These are phyloP conservation scores for Phytophthora citricola DNA, from an alignment of 352 stramenopile species.

Conservation along the genomic window DNA sequence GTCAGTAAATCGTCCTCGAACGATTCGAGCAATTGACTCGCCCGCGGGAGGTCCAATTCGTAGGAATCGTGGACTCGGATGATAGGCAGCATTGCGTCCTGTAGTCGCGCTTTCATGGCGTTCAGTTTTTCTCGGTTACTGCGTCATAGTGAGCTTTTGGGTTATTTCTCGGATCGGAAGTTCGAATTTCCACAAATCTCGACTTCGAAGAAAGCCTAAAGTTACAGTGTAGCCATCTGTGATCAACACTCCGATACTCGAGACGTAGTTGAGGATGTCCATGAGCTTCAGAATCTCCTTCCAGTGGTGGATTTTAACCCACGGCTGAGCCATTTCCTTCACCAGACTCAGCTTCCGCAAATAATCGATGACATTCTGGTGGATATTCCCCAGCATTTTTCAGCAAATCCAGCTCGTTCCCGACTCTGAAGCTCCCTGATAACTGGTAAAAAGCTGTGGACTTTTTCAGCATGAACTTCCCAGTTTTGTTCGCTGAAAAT, in stretches of 20 bases:
- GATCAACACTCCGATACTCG: slow-evolving; percentile 51
- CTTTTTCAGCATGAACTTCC: slow-evolving; percentile 43
- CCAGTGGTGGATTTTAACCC: slow-evolving; percentile 65
- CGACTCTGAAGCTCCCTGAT: slow-evolving; percentile 44
- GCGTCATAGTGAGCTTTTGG: slow-evolving; percentile 57
- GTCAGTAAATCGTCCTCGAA: slow-evolving; percentile 68
- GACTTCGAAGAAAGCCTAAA: slow-evolving; percentile 55
- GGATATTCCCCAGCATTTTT: slow-evolving; percentile 48
- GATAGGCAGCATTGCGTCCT: slow-evolving; percentile 47
- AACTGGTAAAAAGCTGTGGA: slow-evolving; percentile 44
- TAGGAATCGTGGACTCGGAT: slow-evolving; percentile 52
- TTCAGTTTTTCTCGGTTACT: slow-evolving; percentile 63
- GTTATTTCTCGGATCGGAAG: slow-evolving; percentile 69
- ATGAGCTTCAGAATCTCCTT: slow-evolving; percentile 63
- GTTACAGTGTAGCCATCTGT: slow-evolving; percentile 60
- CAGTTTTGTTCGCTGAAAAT: slow-evolving; percentile 76
- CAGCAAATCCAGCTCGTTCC: slow-evolving; percentile 38
- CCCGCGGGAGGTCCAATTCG: slow-evolving; percentile 46
- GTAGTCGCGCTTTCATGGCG: slow-evolving; percentile 61
- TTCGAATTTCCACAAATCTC: slow-evolving; percentile 60
- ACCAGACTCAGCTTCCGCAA: slow-evolving; percentile 56
- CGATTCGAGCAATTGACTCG: slow-evolving; percentile 40
- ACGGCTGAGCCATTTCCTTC: slow-evolving; percentile 57
- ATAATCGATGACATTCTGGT: slow-evolving; percentile 44
- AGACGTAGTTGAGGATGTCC: slow-evolving; percentile 60